phyloP scores from a whole-genome alignment of 441 rosid genomes.

The Corymbia calophylla region DNA sequence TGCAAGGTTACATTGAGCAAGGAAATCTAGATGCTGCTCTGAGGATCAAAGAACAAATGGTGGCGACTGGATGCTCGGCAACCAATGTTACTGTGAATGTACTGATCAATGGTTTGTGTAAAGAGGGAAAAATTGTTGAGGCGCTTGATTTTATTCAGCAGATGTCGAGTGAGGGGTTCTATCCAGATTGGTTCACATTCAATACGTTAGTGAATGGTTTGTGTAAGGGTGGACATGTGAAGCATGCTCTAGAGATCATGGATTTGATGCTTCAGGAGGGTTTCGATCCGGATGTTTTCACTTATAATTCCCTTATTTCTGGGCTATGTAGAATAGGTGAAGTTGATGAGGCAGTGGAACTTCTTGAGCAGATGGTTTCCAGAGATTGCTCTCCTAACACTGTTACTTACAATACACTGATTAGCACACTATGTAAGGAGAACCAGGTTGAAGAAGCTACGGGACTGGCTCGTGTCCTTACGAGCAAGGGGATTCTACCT shows the following conservation, averaged over 20 bases:
- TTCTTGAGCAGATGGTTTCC: constrained; percentile 69
- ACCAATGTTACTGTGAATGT: constrained; percentile 73
- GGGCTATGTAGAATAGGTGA: constrained; percentile 83
- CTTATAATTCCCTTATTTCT: constrained; percentile 74
- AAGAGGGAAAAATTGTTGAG: constrained; percentile 63
- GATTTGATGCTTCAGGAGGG: constrained; percentile 88
- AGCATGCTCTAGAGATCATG: constrained; percentile 75
- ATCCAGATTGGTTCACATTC: constrained; percentile 71
- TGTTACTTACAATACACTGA: constrained; percentile 76
- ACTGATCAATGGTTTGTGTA: constrained; percentile 81
- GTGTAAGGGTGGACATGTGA: constrained; percentile 70
- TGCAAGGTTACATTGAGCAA: constrained; percentile 84
- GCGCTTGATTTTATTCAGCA: constrained; percentile 60
- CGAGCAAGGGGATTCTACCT: constrained; percentile 71
- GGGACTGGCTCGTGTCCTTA: constrained; percentile 54
- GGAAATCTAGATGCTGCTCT: constrained; percentile 75
- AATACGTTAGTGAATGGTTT: constrained; percentile 79
- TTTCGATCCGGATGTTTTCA: constrained; percentile 70
- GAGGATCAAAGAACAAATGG: constrained; percentile 62
- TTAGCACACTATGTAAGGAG: constrained; percentile 78
- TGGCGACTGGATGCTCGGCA: constrained; percentile 38
- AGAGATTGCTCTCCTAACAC: constrained; percentile 84
- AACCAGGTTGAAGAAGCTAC: constrained; percentile 77
- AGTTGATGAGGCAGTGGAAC: constrained; percentile 69
- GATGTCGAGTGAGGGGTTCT: constrained; percentile 59